Evolutionary conservation across 257 asterid species (phyloP).

Genomic region (Solanum corneliomulleri): DNA sequence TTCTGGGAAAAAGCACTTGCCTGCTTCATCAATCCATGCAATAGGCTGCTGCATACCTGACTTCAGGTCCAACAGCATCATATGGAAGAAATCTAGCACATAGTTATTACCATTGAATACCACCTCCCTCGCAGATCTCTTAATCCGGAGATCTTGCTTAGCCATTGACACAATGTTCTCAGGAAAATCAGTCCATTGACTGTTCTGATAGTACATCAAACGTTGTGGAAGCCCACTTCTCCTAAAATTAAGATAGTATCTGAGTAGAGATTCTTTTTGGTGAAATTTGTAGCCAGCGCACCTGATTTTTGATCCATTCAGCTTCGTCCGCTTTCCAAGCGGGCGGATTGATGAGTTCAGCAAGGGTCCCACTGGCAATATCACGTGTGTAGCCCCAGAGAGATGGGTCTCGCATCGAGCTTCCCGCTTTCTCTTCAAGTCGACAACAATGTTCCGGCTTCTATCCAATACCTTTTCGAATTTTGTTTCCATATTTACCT

Average conservation of each 20-base stretch:
- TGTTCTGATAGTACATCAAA: constrained; percentile 52
- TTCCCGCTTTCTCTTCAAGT: constrained; percentile 55
- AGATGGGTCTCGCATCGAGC: constrained; percentile 18
- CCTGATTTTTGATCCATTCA: constrained; percentile 19
- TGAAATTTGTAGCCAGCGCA: constrained; percentile 8
- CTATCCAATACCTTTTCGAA: constrained; percentile 79
- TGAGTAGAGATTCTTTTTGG: constrained; percentile 27
- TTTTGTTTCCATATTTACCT: constrained; percentile 45
- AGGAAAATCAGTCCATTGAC: constrained; percentile 77
- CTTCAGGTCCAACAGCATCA: constrained; percentile 53
- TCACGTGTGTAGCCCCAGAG: constrained; percentile 23
- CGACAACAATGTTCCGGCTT: constrained; percentile 26
- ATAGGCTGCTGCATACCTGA: constrained; percentile 54
- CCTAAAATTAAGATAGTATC: constrained; percentile 45
- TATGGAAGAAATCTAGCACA: constrained; percentile 62
- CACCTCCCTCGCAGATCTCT: constrained; percentile 51
- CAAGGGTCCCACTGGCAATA: constrained; percentile 27
- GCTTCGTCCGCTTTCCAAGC: constrained; percentile 47
- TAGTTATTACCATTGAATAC: constrained; percentile 29
- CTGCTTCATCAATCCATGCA: constrained; percentile 88
- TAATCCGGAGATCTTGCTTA: constrained; percentile 39
- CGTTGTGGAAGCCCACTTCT: constrained; percentile 53
- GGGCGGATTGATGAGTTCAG: constrained; percentile 14
- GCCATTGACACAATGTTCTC: constrained; percentile 35
- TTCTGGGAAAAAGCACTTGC: constrained; percentile 72